Evolutionary conservation across 148 eudicot genomes (phyloP).

Genomic region (Agrostemma githago): DNA sequence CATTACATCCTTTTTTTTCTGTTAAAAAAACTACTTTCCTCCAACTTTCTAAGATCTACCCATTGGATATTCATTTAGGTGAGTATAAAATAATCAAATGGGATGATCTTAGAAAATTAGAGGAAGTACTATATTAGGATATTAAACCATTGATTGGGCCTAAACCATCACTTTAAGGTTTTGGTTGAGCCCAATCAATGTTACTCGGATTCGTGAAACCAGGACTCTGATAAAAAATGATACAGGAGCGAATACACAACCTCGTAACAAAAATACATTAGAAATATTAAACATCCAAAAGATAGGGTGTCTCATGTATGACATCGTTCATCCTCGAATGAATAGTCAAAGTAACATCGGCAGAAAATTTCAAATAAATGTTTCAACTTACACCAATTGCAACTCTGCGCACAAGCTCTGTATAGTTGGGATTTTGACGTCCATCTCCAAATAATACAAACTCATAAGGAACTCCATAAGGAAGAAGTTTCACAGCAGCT

Average conservation of each 20-base stretch:
- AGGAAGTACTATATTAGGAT: too few species aligned
- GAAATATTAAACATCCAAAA: too few species aligned
- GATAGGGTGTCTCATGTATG: background rate
- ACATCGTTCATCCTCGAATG: background rate
- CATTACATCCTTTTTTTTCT: background rate
- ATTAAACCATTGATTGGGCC: too few species aligned
- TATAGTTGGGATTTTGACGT: conserved; percentile 34
- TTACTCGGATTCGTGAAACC: background rate
- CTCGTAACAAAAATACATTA: background rate
- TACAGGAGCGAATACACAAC: background rate
- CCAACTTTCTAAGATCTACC: too few species aligned
- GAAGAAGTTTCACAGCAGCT: conserved; percentile 42
- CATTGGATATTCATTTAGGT: too few species aligned
- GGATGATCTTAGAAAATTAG: too few species aligned
- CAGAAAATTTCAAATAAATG: conserved; percentile 2
- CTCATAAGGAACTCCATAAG: conserved; percentile 41
- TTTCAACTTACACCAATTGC: conserved; percentile 37
- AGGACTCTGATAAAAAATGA: background rate
- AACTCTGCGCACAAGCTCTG: conserved; percentile 38
- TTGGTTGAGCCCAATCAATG: background rate
- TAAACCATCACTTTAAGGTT: too few species aligned
- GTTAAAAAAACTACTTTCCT: background rate
- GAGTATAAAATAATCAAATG: too few species aligned
- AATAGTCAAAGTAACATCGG: background rate
- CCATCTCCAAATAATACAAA: conserved; percentile 42